phyloP scores from a whole-genome alignment of 2,329 filamentous ascomycete genomes.

The Madurella mycetomatis region DNA sequence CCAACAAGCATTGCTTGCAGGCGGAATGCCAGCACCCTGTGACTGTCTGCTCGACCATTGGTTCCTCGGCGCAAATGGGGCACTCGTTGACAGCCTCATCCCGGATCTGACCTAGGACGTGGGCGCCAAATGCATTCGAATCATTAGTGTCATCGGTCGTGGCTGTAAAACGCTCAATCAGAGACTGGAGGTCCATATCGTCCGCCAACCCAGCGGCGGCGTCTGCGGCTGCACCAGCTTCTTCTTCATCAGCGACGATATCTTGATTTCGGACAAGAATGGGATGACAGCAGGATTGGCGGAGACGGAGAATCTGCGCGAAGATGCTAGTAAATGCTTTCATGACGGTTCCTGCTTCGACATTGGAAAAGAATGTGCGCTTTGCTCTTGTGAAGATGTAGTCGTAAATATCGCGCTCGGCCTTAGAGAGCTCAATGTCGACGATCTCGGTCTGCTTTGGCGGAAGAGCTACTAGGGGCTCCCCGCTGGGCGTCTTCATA shows the following conservation, averaged over 20 bases:
- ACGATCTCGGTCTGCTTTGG: conserved; percentile 80
- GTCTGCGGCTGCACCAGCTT: conserved; percentile 73
- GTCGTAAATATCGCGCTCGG: conserved; percentile 88
- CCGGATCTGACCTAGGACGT: conserved; percentile 86
- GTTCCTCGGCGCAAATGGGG: conserved; percentile 90
- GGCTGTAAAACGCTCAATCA: conserved; percentile 80
- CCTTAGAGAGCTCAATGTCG: conserved; percentile 75
- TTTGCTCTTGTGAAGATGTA: conserved; percentile 82
- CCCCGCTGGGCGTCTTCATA: conserved; percentile 89
- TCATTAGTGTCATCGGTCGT: conserved; percentile 58
- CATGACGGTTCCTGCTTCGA: conserved; percentile 87
- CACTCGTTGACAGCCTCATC: conserved; percentile 86
- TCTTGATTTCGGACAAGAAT: conserved; percentile 80
- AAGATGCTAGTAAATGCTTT: conserved; percentile 98
- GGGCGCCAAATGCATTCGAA: conserved; percentile 71
- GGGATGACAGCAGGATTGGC: conserved; percentile 93
- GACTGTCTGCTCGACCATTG: conserved; percentile 90
- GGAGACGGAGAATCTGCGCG: conserved; percentile 86
- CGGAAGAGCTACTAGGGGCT: conserved; percentile 72
- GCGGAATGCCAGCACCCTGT: conserved; percentile 98
- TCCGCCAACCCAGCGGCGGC: conserved; percentile 77
- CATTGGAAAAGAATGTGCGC: conserved; percentile 75
- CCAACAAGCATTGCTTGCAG: conserved; percentile 87
- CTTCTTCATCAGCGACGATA: conserved; percentile 81
- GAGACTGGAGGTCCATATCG: conserved; percentile 87